Base-by-base conservation (phyloP, 257 asterid genomes). In the Scutellaria baicalensis region DNA sequence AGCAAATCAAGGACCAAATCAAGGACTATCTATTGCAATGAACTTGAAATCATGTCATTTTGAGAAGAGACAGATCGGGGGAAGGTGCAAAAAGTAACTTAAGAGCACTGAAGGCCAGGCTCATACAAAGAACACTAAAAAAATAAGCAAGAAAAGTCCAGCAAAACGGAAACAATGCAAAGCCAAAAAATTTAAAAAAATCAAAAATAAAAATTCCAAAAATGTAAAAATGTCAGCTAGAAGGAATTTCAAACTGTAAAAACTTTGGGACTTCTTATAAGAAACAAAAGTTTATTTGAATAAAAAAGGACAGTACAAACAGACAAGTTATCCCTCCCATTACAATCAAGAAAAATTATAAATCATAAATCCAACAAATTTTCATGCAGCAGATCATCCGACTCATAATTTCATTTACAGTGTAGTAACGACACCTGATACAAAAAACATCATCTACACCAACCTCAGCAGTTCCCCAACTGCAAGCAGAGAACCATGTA, bases 381-480 rank as follows among this genome's bases (percentile, higher is more conserved):
- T 27, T 27, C 33, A 27, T 27, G 33, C 33, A 27, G 33, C 33
- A 27, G 33, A 27, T 27, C 33, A 27, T 27, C 33, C 33, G 5
- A 27, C 33, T 5, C 33, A 27, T 3, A 27, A 27, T 27, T 27
- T 27, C 33, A 27, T 27, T 27, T 27, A 27, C 33, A 27, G 33
- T 27, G 33, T 27, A 27, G 2, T 27, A 27, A 27, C 4, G 33
- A 27, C 33, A 27, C 33, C 33, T 27, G 33, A 27, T 27, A 27
- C 33, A 27, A 64, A 68, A 61, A 10, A 54, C 47, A 77, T 79
- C 57, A 72, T 73, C 62, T 68, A 67, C 63, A 80, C 87, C 68
- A 77, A 94, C 99, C 99, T 91, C 83, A 94, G 84, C 82, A 94
- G 86, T 77, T 94, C 99, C 76, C 99, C 99, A 62, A 94, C 97